Conservation (phyloP, 83 land plant species). For the Picea abies region DNA sequence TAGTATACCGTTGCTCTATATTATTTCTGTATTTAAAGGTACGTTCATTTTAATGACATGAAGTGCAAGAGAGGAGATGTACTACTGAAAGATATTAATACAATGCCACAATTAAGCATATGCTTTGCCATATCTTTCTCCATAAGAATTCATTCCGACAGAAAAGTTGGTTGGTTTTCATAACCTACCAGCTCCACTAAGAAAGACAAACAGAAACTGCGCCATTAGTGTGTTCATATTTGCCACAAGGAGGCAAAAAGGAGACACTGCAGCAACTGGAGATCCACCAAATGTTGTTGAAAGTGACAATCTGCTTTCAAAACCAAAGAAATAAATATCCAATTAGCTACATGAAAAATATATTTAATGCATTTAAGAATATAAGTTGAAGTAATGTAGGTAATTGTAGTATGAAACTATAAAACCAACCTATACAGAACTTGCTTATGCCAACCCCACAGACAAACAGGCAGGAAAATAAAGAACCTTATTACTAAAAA, state of each 20-base stretch:
- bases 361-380: neutral
- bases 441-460: neutral
- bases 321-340: neutral
- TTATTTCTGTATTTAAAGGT: neutral
- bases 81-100: neutral
- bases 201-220: conserved; percentile 49
- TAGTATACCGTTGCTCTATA: neutral
- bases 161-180: neutral
- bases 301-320: conserved; percentile 36
- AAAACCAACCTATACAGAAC: neutral
- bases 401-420: neutral
- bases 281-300: conserved; percentile 62
- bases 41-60: neutral
- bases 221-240: conserved; percentile 48
- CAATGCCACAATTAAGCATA: neutral
- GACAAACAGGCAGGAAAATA: neutral
- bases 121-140: neutral
- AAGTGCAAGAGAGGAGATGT: neutral
- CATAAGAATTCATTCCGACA: neutral
- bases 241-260: conserved; percentile 48
- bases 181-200: conserved; percentile 54
- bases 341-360: neutral
- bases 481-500: neutral
- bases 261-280: conserved; percentile 45
- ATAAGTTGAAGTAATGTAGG: neutral